Base-by-base conservation (phyloP, 2,329 filamentous ascomycete species). In the Bertia moriformis region DNA sequence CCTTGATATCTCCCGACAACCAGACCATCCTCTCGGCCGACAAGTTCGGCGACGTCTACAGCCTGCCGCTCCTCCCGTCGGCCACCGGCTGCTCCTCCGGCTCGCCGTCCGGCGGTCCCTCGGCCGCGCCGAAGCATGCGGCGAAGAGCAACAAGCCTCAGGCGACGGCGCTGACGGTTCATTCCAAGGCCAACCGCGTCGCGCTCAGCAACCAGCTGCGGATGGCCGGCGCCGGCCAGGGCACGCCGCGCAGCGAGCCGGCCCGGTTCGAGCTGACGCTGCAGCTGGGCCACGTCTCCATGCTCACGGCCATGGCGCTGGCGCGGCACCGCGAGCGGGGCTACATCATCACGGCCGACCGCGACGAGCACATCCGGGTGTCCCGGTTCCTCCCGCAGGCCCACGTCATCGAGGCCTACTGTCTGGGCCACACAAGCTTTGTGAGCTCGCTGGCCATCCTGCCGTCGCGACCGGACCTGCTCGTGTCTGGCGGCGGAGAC, bases 11-110 rank as follows among this genome's bases (percentile, higher is more conserved):
- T 4, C 63, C 73, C 29, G 79, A 88, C 52, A 69, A 74, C 44
- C 66, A 68, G 33, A 83, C 77, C 4, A 84, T 96, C 45, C 60
- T 96, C 42, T 78, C 75, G 44, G 89, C 78, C 39, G 91, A 98
- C 65, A 98, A 98, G 59, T 96, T 96, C 52, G 91, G 91, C 46
- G 91, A 98, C 55, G 89, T 95, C 43, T 96, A 94, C 60, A 73
- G 83, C 10, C 61, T 98, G 4, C 89, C 91, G 13, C 65, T 96
- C 2, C 55, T 86, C 35, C 51, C 51, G 40, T 40, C 42, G 32
- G 46, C 53, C 18, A 43, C 33, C 20, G 40, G 43, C 13, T n/a
- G 37, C 39, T 24, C 41, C 19, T 30, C 43, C n/a, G 39, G 38
- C 18, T 44, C 38, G 35, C 40, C 37, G 37, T 45, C 15, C 29